A percentile compares a stretch with the other conserved stretches of the same genome.
Conservation (phyloP, 345 rosid genomes). For the Isatis tinctoria region DNA sequence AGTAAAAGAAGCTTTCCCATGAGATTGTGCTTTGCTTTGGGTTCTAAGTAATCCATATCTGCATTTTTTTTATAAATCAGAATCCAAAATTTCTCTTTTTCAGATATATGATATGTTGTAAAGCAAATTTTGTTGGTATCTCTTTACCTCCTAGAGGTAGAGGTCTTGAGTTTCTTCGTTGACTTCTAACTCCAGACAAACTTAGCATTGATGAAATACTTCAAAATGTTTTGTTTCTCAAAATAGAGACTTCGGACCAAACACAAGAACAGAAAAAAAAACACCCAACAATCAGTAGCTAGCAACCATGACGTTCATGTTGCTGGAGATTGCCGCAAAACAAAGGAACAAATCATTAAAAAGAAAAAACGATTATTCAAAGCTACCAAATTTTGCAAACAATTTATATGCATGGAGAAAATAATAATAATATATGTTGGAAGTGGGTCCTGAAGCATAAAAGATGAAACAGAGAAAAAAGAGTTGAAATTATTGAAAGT, state of each 20-base stretch:
- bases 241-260: conserved; percentile 6
- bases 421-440: conserved; percentile 1
- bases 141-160: conserved; percentile 50
- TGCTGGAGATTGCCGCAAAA: conserved; percentile 18
- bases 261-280: not conserved
- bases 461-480: not conserved
- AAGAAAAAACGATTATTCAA: not conserved
- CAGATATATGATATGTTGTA: not conserved
- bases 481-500: not conserved
- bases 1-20: conserved; percentile 73
- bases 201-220: conserved; percentile 58
- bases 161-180: conserved; percentile 60
- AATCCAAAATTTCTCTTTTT: not conserved
- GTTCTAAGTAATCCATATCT: conserved; percentile 66
- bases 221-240: conserved; percentile 5
- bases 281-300: conserved; percentile 1
- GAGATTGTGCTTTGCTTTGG: conserved; percentile 62
- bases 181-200: conserved; percentile 62
- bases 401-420: not conserved
- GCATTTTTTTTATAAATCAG: not conserved
- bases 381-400: conserved; percentile 11
- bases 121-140: not conserved
- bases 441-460: conserved; percentile 14
- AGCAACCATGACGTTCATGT: conserved; percentile 13
- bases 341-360: not conserved